Evolutionary conservation across 2,329 filamentous ascomycete genomes (phyloP), one percentile per base, ranked within the genome.

Genomic region (Trichophyton simii): DNA sequence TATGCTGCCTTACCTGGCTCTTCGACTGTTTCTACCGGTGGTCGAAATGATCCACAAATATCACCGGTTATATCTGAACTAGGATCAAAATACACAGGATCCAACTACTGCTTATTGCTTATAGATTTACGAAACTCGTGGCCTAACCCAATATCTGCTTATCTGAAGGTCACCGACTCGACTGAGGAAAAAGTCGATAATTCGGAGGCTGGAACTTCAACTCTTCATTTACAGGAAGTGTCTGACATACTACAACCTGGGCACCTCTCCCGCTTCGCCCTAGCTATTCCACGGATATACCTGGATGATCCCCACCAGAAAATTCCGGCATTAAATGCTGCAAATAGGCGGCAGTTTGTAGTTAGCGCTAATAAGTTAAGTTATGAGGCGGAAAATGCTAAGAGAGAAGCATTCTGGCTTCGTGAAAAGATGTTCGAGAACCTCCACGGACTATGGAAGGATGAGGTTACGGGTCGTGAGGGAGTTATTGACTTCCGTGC

Each of bases 361-460:
- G 89, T 96, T 50, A 94, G 88, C 72, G 83, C 86, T 15, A 86
- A 84, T 69, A 88, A 88, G 67, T 83, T 91, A 61, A 86, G 87
- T 0, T 88, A 89, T 0, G 89, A 94, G 65, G 83, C 82, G 50
- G 91, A 96, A 74, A 83, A 88, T 38, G 82, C 85, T 11, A 87
- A 82, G 63, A 81, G 91, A 59, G 90, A 96, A 74, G 84, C 86
- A 0, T 96, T 96, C 72, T 96, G 91, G 91, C 96, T 90, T 72
- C 84, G 91, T 15, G 88, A 95, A 72, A 85, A 84, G 69, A 81
- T 96, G 1, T 80, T 96, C 2, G 85, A 87, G 63, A 79, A 80
- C 48, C 75, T 96, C 8, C 80, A 79, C 28, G 90, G 87, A 0
- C 83, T 80, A 0, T 96, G 91, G 91, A 82, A 78, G 61, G 82